A percentile compares a stretch with the other conserved stretches of the same genome.
Evolutionary conservation across 257 asterid genomes (phyloP).

Genomic region (Lavandula angustifolia): DNA sequence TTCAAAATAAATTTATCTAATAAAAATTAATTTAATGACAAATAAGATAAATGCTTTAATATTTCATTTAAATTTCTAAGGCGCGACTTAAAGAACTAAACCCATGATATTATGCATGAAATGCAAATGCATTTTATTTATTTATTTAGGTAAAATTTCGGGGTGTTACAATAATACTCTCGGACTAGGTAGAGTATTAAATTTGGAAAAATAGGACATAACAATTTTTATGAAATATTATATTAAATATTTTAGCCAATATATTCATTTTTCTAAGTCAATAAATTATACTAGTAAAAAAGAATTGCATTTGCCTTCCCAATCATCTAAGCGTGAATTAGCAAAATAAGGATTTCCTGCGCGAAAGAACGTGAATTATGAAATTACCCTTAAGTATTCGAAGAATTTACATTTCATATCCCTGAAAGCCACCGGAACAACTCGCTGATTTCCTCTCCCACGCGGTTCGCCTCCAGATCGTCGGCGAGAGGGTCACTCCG

Average conservation of each 20-base stretch:
- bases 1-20: no score
- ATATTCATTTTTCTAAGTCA: no score
- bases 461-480: slow-evolving; percentile 71
- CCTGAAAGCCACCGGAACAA: slow-evolving; percentile 93
- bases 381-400: slow-evolving; percentile 32
- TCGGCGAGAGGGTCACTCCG: slow-evolving; percentile 36
- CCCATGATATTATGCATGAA: no score
- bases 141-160: slow-evolving; percentile 14
- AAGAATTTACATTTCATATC: slow-evolving; percentile 51
- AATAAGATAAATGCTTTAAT: no score
- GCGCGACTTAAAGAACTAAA: no score
- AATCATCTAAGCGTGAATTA: slow-evolving; percentile 36
- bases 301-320: slow-evolving; percentile 29
- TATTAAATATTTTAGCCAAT: no score
- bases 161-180: slow-evolving; percentile 24
- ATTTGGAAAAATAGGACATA: not conserved
- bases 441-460: slow-evolving; percentile 91
- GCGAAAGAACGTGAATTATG: slow-evolving; percentile 33
- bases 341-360: slow-evolving; percentile 11
- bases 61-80: no score
- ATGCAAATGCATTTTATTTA: no score
- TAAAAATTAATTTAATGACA: no score
- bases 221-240: no score
- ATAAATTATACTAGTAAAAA: not conserved
- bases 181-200: slow-evolving; percentile 11